Evolutionary conservation across 768 basidiomycete genomes (phyloP).

Genomic region (Leccinum variicolor): DNA sequence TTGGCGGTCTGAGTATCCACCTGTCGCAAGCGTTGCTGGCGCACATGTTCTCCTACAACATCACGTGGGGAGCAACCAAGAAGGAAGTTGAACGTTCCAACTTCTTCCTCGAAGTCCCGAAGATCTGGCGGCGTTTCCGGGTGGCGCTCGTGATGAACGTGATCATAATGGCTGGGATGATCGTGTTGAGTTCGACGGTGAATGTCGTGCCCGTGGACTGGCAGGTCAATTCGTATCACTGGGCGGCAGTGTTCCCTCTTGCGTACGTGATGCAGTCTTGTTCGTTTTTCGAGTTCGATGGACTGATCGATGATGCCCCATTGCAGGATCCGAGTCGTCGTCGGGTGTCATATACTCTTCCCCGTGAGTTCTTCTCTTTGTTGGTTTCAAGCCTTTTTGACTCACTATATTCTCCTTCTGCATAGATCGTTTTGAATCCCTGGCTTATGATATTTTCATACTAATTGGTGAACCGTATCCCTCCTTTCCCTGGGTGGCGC

Average conservation of each 20-base stretch:
- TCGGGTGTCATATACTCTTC: slow-evolving; percentile 67
- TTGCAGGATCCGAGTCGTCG: slow-evolving; percentile 44
- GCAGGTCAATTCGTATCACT: slow-evolving; percentile 54
- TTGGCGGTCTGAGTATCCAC: slow-evolving; percentile 53
- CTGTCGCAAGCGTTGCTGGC: slow-evolving; percentile 50
- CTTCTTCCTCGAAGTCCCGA: slow-evolving; percentile 87
- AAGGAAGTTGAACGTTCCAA: slow-evolving; percentile 88
- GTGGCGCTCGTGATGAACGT: slow-evolving; percentile 54
- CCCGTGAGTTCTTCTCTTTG: slow-evolving; percentile 47
- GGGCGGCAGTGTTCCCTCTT: slow-evolving; percentile 76
- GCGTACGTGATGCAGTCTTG: slow-evolving; percentile 34
- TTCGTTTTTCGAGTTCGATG: neutral
- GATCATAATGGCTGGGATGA: slow-evolving; percentile 47
- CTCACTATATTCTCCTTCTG: slow-evolving; percentile 20
- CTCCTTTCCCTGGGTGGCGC: neutral
- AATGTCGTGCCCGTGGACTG: slow-evolving; percentile 60
- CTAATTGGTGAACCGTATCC: slow-evolving; percentile 3
- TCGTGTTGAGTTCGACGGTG: slow-evolving; percentile 46
- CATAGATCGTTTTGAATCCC: slow-evolving; percentile 77
- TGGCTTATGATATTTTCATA: slow-evolving; percentile 86
- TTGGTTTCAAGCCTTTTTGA: slow-evolving; percentile 5
- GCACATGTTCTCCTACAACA: slow-evolving; percentile 58
- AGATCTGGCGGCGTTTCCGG: slow-evolving; percentile 78
- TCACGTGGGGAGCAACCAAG: slow-evolving; percentile 57
- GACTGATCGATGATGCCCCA: neutral